A percentile compares a stretch with the other conserved stretches of the same genome.
Conservation (phyloP, 306 rosid genomes). For the Senna tora region DNA sequence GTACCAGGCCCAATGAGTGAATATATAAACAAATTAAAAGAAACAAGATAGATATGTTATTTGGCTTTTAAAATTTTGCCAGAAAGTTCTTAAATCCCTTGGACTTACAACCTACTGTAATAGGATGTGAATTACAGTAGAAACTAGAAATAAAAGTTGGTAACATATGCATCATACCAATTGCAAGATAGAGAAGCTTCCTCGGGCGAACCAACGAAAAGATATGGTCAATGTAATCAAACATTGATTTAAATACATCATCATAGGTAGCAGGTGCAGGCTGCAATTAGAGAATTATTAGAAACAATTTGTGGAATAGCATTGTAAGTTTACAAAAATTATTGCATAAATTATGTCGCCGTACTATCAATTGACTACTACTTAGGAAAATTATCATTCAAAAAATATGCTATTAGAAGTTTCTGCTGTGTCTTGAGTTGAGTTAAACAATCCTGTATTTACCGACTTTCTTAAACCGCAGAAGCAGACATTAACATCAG, state of each 20-base stretch:
- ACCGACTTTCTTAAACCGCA: conserved; percentile 7
- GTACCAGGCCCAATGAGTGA: background rate
- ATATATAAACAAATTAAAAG: conserved; percentile 16
- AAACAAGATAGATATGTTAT: conserved; percentile 15
- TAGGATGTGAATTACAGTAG: conserved; percentile 10
- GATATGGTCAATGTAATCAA: conserved; percentile 87
- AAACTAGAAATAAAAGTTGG: conserved; percentile 15
- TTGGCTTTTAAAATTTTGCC: conserved; percentile 17
- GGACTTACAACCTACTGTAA: conserved; percentile 11
- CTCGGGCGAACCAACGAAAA: conserved; percentile 92
- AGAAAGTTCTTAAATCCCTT: conserved; percentile 18
- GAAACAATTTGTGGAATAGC: conserved; percentile 19
- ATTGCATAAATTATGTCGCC: conserved; percentile 4
- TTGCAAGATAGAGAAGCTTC: conserved; percentile 91
- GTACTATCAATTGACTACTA: background rate
- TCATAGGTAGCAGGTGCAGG: conserved; percentile 81
- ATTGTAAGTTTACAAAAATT: conserved; percentile 16
- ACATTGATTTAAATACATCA: conserved; percentile 79
- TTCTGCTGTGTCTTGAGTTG: background rate
- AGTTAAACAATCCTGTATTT: conserved; percentile 2
- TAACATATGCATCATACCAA: conserved; percentile 59
- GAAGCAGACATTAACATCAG: conserved; percentile 18
- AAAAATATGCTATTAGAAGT: background rate
- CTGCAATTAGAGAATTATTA: conserved; percentile 58
- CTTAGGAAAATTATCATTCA: background rate